Conservation (phyloP, 2,329 filamentous ascomycete genomes). For the Sclerotinia minor region DNA sequence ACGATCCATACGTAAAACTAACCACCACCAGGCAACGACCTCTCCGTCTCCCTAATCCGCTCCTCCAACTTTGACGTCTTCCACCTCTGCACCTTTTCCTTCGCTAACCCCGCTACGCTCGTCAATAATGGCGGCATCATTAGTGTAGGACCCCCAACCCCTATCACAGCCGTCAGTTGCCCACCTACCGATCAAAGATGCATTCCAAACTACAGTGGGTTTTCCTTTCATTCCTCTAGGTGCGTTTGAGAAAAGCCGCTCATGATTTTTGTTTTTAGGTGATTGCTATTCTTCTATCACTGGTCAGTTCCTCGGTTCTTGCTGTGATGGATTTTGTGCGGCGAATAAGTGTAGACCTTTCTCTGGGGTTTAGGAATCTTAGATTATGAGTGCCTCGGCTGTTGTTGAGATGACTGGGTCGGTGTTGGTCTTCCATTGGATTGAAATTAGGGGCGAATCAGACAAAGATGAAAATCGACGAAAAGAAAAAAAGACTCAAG, state of each 20-base stretch:
- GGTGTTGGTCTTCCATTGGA: too few species aligned
- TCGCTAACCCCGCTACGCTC: neutral
- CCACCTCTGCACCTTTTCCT: constrained; percentile 9
- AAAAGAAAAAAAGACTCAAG: too few species aligned
- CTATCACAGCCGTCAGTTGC: constrained; percentile 11
- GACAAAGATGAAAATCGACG: too few species aligned
- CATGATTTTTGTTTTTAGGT: neutral
- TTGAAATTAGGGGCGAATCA: too few species aligned
- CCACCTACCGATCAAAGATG: constrained; percentile 8
- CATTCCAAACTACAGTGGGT: constrained; percentile 22
- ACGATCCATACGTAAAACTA: neutral
- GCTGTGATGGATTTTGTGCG: constrained; percentile 23
- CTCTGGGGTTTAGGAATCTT: neutral
- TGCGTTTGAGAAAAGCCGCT: neutral
- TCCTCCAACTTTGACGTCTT: constrained; percentile 23
- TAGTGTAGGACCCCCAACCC: constrained; percentile 18
- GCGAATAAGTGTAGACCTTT: constrained; percentile 24
- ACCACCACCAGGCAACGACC: neutral
- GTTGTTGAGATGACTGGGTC: neutral
- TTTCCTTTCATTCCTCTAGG: neutral
- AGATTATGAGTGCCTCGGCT: too few species aligned
- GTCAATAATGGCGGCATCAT: constrained; percentile 20
- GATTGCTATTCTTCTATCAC: constrained; percentile 12
- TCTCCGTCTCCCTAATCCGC: constrained; percentile 22
- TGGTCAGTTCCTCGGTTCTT: constrained; percentile 13